These are phyloP conservation scores for Nitzschia sp. DNA, from an alignment of 108 stramenopile species.

Conservation along the genomic window DNA sequence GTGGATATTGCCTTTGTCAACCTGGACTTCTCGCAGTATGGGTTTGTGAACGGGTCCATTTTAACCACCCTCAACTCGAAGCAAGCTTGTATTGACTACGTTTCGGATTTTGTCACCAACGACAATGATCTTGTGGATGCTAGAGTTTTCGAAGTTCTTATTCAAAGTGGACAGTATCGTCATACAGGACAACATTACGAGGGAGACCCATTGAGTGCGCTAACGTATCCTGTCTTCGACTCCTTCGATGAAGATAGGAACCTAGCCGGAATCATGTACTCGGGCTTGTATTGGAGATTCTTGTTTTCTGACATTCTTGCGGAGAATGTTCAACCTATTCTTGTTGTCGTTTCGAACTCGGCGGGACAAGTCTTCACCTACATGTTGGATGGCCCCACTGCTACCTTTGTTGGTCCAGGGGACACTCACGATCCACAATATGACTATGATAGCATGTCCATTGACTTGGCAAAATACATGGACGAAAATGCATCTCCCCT, in stretches of 20 bases:
- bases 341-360: slow-evolving; percentile 6
- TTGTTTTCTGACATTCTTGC: slow-evolving; percentile 29
- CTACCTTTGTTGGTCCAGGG: background rate
- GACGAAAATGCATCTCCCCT: background rate
- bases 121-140: slow-evolving; percentile 3
- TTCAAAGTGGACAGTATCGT: background rate
- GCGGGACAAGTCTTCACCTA: slow-evolving; percentile 1
- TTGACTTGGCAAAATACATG: background rate
- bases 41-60: background rate
- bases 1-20: slow-evolving; percentile 16
- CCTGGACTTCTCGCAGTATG: background rate
- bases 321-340: background rate
- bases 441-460: background rate
- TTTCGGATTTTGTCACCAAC: background rate
- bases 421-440: slow-evolving; percentile 18
- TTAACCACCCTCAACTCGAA: background rate
- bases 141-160: background rate
- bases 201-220: background rate
- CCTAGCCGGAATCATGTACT: slow-evolving; percentile 15
- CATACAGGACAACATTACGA: background rate
- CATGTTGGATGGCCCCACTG: slow-evolving; percentile 3
- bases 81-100: background rate
- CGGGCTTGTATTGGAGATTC: slow-evolving; percentile 11
- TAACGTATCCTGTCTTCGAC: slow-evolving; percentile 8
- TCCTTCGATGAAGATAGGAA: background rate